These are phyloP conservation scores for Tricholoma bakamatsutake DNA, from an alignment of 768 basidiomycete genomes.

Conservation along the genomic window DNA sequence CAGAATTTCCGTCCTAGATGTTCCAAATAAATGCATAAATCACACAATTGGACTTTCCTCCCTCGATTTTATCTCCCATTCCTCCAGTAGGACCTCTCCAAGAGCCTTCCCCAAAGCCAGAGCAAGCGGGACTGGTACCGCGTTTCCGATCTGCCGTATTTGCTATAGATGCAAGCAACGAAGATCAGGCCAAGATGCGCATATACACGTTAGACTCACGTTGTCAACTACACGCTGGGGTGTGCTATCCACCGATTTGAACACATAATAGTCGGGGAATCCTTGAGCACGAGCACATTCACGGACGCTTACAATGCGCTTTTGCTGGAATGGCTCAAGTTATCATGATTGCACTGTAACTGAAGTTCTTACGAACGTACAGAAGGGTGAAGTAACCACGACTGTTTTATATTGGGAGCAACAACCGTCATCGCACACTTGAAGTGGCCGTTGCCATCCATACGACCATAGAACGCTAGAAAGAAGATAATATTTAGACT, in stretches of 20 bases:
- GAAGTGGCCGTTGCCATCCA: constrained; percentile 49
- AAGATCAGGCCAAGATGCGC: constrained; percentile 1
- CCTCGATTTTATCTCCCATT: constrained; percentile 38
- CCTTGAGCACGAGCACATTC: constrained; percentile 75
- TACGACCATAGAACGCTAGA: constrained; percentile 50
- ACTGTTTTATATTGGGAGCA: constrained; percentile 43
- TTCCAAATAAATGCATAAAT: not conserved
- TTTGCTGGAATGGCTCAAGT: constrained; percentile 44
- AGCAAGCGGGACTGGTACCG: constrained; percentile 68
- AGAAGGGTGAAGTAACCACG: constrained; percentile 37
- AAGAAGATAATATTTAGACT: not conserved
- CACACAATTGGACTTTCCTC: constrained; percentile 40
- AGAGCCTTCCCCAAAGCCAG: constrained; percentile 51
- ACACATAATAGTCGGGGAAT: constrained; percentile 67
- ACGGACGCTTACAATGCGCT: constrained; percentile 57
- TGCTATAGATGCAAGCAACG: constrained; percentile 36
- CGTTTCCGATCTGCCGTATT: constrained; percentile 75
- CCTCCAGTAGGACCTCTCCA: constrained; percentile 37
- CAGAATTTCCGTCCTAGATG: not conserved
- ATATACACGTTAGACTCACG: constrained; percentile 33
- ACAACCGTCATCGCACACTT: constrained; percentile 58
- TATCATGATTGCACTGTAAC: not conserved
- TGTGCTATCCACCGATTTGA: constrained; percentile 40
- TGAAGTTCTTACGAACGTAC: constrained; percentile 16
- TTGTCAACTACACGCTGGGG: constrained; percentile 36